phyloP scores from a whole-genome alignment of 805 yeast genomes.

The Candida xiaguanensis region DNA sequence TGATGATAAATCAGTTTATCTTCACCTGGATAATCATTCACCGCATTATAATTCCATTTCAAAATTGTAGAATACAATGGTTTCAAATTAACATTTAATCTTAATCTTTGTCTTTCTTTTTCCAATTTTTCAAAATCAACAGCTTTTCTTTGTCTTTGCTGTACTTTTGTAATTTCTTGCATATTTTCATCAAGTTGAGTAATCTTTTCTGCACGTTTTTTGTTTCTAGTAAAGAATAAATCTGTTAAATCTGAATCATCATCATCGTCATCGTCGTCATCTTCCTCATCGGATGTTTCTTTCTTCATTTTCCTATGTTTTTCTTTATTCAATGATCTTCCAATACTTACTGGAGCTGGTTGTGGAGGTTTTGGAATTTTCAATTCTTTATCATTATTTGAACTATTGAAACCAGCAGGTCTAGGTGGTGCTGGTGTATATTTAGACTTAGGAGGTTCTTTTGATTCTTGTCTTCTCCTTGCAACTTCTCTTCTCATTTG shows the following conservation, averaged over 20 bases:
- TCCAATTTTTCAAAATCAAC: conserved; percentile 44
- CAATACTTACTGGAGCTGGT: conserved; percentile 20
- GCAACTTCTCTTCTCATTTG: conserved; percentile 3
- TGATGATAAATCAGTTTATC: conserved; percentile 36
- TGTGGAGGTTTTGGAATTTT: conserved; percentile 2
- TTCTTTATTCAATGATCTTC: conserved; percentile 34
- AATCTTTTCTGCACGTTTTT: conserved; percentile 25
- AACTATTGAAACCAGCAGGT: conserved; percentile 50
- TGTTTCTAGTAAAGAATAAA: conserved; percentile 34
- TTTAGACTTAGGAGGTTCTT: conserved; percentile 1
- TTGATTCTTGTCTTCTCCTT: conserved; percentile 1
- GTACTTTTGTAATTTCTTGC: conserved; percentile 11
- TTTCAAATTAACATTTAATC: conserved; percentile 73
- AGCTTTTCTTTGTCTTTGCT: conserved; percentile 19
- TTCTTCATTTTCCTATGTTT: conserved; percentile 20
- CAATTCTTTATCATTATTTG: background rate
- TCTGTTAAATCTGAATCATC: conserved; percentile 39
- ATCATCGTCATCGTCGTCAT: conserved; percentile 30
- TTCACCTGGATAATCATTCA: conserved; percentile 57
- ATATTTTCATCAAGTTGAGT: conserved; percentile 39
- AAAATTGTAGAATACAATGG: conserved; percentile 70
- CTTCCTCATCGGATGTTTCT: conserved; percentile 31
- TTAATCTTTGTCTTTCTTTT: conserved; percentile 71
- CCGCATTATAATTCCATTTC: conserved; percentile 68
- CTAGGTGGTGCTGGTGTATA: conserved; percentile 46